phyloP scores from a whole-genome alignment of 495 filamentous ascomycete species.

The Penicillium longicatenatum region DNA sequence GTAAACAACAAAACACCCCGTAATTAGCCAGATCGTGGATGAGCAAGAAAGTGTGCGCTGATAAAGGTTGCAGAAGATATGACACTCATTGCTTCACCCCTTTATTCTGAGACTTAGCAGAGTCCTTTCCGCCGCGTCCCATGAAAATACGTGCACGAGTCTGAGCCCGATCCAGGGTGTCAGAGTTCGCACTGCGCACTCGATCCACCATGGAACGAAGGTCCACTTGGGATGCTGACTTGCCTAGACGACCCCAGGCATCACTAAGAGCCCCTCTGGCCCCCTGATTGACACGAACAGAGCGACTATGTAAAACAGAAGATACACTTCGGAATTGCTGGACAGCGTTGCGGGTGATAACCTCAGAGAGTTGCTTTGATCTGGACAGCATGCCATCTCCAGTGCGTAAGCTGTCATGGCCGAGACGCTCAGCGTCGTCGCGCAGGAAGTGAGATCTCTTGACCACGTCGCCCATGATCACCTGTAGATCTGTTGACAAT shows the following conservation, averaged over 20 bases:
- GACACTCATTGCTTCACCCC: not conserved
- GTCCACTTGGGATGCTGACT: slow-evolving; percentile 30
- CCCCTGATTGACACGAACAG: slow-evolving; percentile 31
- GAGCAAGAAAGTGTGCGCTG: slow-evolving; percentile 6
- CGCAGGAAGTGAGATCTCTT: slow-evolving; percentile 43
- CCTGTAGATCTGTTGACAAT: slow-evolving; percentile 52
- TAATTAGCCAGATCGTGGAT: slow-evolving; percentile 9
- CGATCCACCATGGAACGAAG: slow-evolving; percentile 32
- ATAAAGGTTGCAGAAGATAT: slow-evolving; percentile 4
- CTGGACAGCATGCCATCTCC: slow-evolving; percentile 34
- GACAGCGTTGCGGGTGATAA: slow-evolving; percentile 37
- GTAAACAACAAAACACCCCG: slow-evolving; percentile 25
- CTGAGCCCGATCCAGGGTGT: slow-evolving; percentile 42
- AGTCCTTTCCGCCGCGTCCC: slow-evolving; percentile 19
- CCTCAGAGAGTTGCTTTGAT: slow-evolving; percentile 42
- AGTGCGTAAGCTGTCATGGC: slow-evolving; percentile 27
- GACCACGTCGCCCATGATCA: slow-evolving; percentile 49
- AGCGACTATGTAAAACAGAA: slow-evolving; percentile 33
- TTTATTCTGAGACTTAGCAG: slow-evolving; percentile 11
- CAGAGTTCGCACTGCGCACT: slow-evolving; percentile 35
- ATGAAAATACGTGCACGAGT: slow-evolving; percentile 38
- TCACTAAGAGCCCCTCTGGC: slow-evolving; percentile 32
- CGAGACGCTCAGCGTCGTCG: slow-evolving; percentile 33
- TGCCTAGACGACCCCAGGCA: slow-evolving; percentile 33
- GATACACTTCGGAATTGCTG: slow-evolving; percentile 37